These are phyloP conservation scores for Globisporangium barbulae DNA, from an alignment of 352 stramenopile genomes.

Conservation along the genomic window DNA sequence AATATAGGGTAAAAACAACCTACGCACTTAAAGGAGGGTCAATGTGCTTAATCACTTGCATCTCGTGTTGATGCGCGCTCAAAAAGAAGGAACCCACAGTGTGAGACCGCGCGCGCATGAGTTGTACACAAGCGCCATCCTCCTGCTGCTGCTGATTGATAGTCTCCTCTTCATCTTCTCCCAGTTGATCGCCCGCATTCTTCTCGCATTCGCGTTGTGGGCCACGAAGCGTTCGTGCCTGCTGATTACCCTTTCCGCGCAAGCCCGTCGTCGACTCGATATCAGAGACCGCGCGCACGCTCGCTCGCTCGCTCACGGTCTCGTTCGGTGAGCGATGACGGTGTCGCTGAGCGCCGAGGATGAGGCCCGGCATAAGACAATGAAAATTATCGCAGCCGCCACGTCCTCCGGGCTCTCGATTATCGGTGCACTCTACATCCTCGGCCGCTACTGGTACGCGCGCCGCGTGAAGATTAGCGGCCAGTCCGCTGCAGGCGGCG, in stretches of 20 bases:
- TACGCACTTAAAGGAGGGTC: not conserved
- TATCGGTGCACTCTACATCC: constrained; percentile 79
- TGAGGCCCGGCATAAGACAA: constrained; percentile 7
- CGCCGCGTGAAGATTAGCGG: constrained; percentile 37
- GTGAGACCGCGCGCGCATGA: not conserved
- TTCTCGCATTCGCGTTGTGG: not conserved
- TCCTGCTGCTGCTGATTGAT: not conserved
- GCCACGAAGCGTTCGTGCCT: too few species aligned
- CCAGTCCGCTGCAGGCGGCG: constrained; percentile 21
- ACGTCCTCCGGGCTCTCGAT: constrained; percentile 78
- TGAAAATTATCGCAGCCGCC: constrained; percentile 56
- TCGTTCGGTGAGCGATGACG: constrained; percentile 1
- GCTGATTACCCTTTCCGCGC: too few species aligned
- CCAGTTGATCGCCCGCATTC: too few species aligned
- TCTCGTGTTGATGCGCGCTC: not conserved
- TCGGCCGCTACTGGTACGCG: constrained; percentile 78
- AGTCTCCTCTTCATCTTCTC: not conserved
- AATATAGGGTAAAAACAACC: not conserved
- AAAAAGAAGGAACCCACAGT: not conserved
- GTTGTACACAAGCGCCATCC: not conserved
- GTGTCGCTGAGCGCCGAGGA: constrained; percentile 10
- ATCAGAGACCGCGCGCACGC: not conserved
- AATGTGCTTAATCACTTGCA: not conserved
- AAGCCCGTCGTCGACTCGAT: not conserved
- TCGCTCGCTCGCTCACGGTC: not conserved